phyloP scores from a whole-genome alignment of 768 basidiomycete species.

The Boletus patriciae region DNA sequence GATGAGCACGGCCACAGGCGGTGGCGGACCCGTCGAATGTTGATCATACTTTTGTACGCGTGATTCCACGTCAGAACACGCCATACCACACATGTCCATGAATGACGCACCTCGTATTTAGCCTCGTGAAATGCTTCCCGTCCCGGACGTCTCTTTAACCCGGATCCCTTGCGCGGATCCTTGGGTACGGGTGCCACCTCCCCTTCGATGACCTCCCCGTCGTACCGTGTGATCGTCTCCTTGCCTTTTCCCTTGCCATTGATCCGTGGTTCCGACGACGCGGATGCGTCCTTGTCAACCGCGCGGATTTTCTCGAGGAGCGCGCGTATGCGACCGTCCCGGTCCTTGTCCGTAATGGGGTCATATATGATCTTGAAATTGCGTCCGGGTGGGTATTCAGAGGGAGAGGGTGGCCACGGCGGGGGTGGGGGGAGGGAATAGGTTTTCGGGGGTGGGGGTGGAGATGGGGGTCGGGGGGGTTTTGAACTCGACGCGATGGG shows the following conservation, averaged over 20 bases:
- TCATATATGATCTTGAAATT: constrained; percentile 67
- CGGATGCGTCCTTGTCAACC: constrained; percentile 32
- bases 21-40: constrained; percentile 69
- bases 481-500: constrained; percentile 32
- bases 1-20: constrained; percentile 72
- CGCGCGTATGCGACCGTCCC: constrained; percentile 39
- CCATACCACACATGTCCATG: not conserved
- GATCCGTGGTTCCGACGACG: constrained; percentile 40
- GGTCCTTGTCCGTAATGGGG: constrained; percentile 49
- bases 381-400: constrained; percentile 48
- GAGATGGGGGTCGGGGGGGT: constrained; percentile 6
- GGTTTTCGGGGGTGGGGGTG: constrained; percentile 29
- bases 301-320: constrained; percentile 43
- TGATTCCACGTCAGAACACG: constrained; percentile 2
- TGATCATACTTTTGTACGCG: constrained; percentile 61
- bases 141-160: constrained; percentile 32
- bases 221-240: constrained; percentile 52
- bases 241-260: constrained; percentile 66
- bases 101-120: constrained; percentile 55
- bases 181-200: constrained; percentile 41
- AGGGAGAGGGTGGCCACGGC: constrained; percentile 55
- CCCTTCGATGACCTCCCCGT: constrained; percentile 53
- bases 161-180: constrained; percentile 58
- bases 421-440: constrained; percentile 47
- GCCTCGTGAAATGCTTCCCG: constrained; percentile 45